Evolutionary conservation across 1,284 basidiomycete genomes (phyloP), one percentile per base, ranked within the genome.

Genomic region (Microbotryomycetes sp.): DNA sequence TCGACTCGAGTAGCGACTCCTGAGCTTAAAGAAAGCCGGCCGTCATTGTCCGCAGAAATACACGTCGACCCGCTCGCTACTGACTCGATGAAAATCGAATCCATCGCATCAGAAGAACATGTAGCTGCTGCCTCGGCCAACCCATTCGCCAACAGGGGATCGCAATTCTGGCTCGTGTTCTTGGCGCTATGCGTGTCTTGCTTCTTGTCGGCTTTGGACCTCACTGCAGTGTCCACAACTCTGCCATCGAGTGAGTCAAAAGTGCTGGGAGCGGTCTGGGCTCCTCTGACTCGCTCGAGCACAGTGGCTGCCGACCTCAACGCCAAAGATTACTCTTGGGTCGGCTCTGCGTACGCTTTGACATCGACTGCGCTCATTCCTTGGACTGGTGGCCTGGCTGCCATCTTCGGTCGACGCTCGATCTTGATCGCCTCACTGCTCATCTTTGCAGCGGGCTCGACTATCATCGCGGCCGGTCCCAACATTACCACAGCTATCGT

Each of bases 381-480:
- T 2, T 66, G 67, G 56, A 66, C 61, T 21, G 71, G 66, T 4
- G 66, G 66, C 2, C 45, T 71, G 24, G 67, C 72, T n/a, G 16
- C 51, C 35, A 64, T 68, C 28, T 68, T 68, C 31, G 66, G 68
- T 4, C 66, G 73, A 5, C 73, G 75, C 52, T 68, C 73, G 5
- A 63, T 74, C 28, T 64, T 77, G 28, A 70, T 71, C 27, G 62
- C 47, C 18, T 69, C 73, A 21, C 72, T 74, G 47, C 3, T 65
- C 54, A 55, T 75, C 48, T 76, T 77, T 66, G 70, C 74, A 3
- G 35, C 73, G 24, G 76, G 76, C 0, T 73, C 71, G 1, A 73
- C 72, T 0, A 45, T 77, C 13, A 73, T 69, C 45, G 76, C 74
- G 21, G 71, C 74, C 2, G 74, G 74, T 0, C 71, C 73, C 28